These are phyloP conservation scores for Emergomyces orientalis DNA, from an alignment of 2,329 filamentous ascomycete species.

Conservation along the genomic window DNA sequence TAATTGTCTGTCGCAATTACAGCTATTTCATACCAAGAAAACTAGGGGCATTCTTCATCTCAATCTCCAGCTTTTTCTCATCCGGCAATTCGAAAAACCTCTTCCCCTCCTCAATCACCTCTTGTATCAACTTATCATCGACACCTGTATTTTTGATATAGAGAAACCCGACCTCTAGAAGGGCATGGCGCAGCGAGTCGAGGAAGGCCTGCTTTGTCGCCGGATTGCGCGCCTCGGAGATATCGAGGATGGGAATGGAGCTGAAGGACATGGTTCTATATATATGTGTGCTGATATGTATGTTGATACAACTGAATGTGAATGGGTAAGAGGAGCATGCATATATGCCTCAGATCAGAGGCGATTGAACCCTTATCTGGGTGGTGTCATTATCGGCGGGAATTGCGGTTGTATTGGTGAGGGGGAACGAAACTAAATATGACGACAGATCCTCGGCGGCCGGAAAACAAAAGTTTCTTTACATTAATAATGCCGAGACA, in stretches of 20 bases:
- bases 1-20: background rate
- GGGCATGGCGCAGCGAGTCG: conserved; percentile 58
- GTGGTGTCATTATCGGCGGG: background rate
- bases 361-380: background rate
- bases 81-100: conserved; percentile 67
- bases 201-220: conserved; percentile 65
- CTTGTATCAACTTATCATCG: conserved; percentile 52
- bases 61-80: conserved; percentile 65
- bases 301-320: background rate
- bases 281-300: background rate
- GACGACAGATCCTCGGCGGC: background rate
- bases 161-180: conserved; percentile 80
- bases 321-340: background rate
- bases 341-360: background rate
- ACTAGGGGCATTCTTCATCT: conserved; percentile 64
- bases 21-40: conserved; percentile 58
- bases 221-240: conserved; percentile 55
- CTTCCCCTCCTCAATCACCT: conserved; percentile 59
- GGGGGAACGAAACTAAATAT: background rate
- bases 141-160: conserved; percentile 76
- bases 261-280: conserved; percentile 55
- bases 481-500: background rate
- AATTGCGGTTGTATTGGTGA: background rate
- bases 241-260: conserved; percentile 66
- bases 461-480: background rate